Evolutionary conservation across 345 rosid species (phyloP).

Genomic region (Linum tenue): DNA sequence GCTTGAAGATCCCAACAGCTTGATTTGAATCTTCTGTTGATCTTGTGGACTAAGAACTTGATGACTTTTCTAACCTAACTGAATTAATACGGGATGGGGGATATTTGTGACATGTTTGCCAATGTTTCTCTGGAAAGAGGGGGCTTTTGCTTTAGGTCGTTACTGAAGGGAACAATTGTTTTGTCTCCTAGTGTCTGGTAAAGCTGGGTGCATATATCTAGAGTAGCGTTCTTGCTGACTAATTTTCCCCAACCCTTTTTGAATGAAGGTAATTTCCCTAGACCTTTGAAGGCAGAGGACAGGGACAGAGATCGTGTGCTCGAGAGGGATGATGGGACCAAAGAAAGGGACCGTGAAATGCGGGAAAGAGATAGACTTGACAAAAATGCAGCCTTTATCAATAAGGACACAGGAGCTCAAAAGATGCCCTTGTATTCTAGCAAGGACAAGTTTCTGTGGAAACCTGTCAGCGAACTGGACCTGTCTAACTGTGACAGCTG

Average conservation of each 20-base stretch:
- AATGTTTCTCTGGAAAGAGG: neutral
- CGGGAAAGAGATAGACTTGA: conserved; percentile 76
- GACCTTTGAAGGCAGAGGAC: conserved; percentile 61
- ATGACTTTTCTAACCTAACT: neutral
- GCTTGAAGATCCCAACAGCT: conserved; percentile 3
- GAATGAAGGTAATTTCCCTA: conserved; percentile 57
- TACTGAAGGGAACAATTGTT: neutral
- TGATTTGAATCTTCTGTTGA: neutral
- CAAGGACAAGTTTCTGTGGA: conserved; percentile 71
- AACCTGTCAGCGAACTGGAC: conserved; percentile 90
- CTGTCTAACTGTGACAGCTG: conserved; percentile 91
- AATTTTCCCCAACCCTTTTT: conserved; percentile 39
- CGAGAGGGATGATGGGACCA: conserved; percentile 50
- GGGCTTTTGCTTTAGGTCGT: neutral
- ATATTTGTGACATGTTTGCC: neutral
- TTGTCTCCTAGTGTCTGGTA: too few relatives aligned
- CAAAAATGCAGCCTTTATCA: conserved; percentile 36
- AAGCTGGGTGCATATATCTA: neutral
- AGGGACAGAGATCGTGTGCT: conserved; percentile 59
- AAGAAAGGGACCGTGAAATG: conserved; percentile 56
- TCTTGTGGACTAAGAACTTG: neutral
- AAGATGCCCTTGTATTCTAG: conserved; percentile 44
- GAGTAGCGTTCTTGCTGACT: neutral
- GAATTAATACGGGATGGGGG: neutral
- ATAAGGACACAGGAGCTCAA: conserved; percentile 47